These are phyloP conservation scores for Candolleomyces eurysporus DNA, from an alignment of 768 basidiomycete genomes.

Conservation along the genomic window DNA sequence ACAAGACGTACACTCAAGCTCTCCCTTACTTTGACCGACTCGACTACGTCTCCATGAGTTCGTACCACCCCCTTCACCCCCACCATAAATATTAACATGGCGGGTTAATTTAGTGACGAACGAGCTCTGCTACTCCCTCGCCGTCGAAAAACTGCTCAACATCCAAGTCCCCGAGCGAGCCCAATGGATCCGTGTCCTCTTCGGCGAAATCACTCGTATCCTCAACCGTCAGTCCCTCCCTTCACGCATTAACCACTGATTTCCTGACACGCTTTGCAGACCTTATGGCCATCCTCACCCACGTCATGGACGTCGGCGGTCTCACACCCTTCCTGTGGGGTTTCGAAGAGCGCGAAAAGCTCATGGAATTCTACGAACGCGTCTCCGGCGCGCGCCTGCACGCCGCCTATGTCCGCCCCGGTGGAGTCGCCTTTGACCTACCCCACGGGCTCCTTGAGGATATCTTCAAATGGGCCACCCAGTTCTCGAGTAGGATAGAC, in stretches of 20 bases:
- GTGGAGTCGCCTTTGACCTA: conserved; percentile 96
- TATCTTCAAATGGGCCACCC: conserved; percentile 97
- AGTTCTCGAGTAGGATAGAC: conserved; percentile 86
- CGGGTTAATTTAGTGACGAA: conserved; percentile 77
- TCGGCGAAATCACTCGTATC: conserved; percentile 95
- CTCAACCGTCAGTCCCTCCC: conserved; percentile 70
- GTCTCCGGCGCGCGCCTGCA: conserved; percentile 97
- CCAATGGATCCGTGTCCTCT: conserved; percentile 96
- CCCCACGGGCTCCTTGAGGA: conserved; percentile 99
- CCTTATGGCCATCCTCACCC: conserved; percentile 94
- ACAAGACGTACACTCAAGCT: conserved; percentile 97
- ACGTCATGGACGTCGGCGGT: conserved; percentile 97
- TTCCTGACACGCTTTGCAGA: conserved; percentile 42
- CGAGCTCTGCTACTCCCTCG: conserved; percentile 94
- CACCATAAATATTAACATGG: conserved; percentile 3
- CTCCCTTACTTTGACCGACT: conserved; percentile 98
- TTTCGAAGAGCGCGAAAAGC: conserved; percentile 99
- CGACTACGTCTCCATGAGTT: conserved; percentile 99
- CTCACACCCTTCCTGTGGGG: conserved; percentile 99
- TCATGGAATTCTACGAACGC: conserved; percentile 99
- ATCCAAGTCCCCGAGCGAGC: conserved; percentile 96
- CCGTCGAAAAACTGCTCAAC: conserved; percentile 97
- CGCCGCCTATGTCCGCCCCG: conserved; percentile 96
- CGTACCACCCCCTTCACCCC: conserved; percentile 24
- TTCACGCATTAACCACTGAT: neutral